Base-by-base conservation (phyloP, 2,329 filamentous ascomycete species). In the Verticillium alfalfae region DNA sequence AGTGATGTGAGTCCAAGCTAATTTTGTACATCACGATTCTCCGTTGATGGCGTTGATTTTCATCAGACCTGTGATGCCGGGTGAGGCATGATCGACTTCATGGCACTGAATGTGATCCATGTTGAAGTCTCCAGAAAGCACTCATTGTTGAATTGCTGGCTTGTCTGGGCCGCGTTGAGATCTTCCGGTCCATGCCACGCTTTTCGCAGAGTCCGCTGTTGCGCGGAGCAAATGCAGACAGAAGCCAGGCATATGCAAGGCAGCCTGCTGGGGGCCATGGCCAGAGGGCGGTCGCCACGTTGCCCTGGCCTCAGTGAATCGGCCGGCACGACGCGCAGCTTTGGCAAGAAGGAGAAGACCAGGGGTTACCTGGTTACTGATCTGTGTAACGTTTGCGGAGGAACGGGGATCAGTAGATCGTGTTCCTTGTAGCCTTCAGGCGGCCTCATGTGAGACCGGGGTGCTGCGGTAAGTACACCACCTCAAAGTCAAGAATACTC, bases 401-500 rank as follows among this genome's bases (percentile, higher is more conserved):
- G 22, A 26, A 18, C 8, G 8, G 45, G 8, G 10, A 10, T 26
- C 8, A 31, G 8, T 22, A 10, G 18, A 52, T 26, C 16, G 15
- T 10, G 10, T 7, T 26, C n/a, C 45, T 18, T 52, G 45, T 52
- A 22, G n/a, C 12, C 10, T 22, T 18, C 45, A 3, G 12, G n/a
- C n/a, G 37, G 36, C 55, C 67, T 63, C 65, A 64, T 66, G 61
- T 66, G 66, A 66, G 65, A 65, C 61, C 61, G 60, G 60, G 61
- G 60, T 37, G 56, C 66, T 68, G 70, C 66, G 67, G 63, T 66
- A 64, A 65, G 67, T 63, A 65, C 45, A 57, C n/a, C 55, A 37
- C 12, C 2, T 6, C 9, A 22, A 26, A 12, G 34, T 12, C 2
- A n/a, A 37, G 5, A 38, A n/a, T 26, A 16, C 31, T 55, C 26